Evolutionary conservation across 306 rosid species (phyloP), one percentile per base, ranked within the genome.

Genomic region (Pterocarpus macrocarpus): DNA sequence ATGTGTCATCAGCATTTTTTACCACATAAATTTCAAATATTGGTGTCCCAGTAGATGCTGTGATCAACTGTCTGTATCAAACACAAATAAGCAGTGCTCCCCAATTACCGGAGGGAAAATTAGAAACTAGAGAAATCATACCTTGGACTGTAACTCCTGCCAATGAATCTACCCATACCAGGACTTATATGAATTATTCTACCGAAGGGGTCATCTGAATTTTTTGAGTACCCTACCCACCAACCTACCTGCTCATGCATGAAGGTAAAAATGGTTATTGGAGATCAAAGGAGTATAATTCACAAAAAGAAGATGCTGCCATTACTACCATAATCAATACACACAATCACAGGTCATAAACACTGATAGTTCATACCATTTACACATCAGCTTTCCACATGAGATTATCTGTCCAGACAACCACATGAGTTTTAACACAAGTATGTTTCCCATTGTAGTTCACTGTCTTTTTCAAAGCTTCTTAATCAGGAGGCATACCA

Each of bases 201-300:
- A 62, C 98, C 99, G 82, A 92, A 93, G 34, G 99, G 99, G 77
- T 94, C 90, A n/a, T 88, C 97, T 38, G 95, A 86, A 71, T 86
- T 91, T 87, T 92, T 89, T 38, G 99, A 89, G 91, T 85, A 94
- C 76, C 99, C 99, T 22, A 94, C 98, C 98, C 98, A 96, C 98
- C 99, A 96, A 64, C 99, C 99, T 53, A 96, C 97, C 99, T 96
- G 92, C 80, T 85, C 52, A 78, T 68, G 47, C 56, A 76, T 71
- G 41, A 66, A 45, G 59, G 64, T 69, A 17, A 84, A 50, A 84
- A 82, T 5, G 80, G 77, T 64, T 77, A 53, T 81, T 69, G 57
- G 33, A 38, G 61, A 58, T 73, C 56, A 30, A 41, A 35, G 38
- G 43, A 49, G 30, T 14, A 12, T 33, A 15, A 63, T 80, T 81